These are phyloP conservation scores for Annona squamosa DNA, from an alignment of 164 flowering plant species.

Conservation along the genomic window DNA sequence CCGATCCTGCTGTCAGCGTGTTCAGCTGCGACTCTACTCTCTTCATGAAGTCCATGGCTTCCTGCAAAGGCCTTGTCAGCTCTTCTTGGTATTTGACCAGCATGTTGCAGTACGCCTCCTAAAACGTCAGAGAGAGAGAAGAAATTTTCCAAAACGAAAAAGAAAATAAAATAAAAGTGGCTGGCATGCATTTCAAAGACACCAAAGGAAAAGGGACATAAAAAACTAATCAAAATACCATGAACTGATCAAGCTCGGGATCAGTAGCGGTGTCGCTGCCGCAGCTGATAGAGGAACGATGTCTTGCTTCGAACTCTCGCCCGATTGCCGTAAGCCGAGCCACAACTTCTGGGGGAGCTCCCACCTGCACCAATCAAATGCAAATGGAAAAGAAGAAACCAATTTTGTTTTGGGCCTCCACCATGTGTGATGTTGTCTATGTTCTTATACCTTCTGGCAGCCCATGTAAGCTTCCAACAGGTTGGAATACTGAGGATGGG, in stretches of 20 bases:
- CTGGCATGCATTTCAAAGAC: background rate
- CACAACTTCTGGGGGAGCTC: slow-evolving; percentile 86
- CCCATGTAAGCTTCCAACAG: slow-evolving; percentile 87
- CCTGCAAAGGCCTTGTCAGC: slow-evolving; percentile 82
- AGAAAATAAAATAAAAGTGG: background rate
- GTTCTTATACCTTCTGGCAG: slow-evolving; percentile 69
- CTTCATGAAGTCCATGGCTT: slow-evolving; percentile 94
- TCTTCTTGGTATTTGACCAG: slow-evolving; percentile 88
- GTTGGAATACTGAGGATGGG: slow-evolving; percentile 84
- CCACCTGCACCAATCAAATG: slow-evolving; percentile 40
- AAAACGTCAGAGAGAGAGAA: background rate
- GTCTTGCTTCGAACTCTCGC: slow-evolving; percentile 62
- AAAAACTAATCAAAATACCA: slow-evolving; percentile 39
- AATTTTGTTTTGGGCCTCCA: background rate
- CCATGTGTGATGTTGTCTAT: background rate
- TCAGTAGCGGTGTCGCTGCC: slow-evolving; percentile 41
- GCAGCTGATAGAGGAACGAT: slow-evolving; percentile 35
- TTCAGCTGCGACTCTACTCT: slow-evolving; percentile 81
- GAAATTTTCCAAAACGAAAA: background rate
- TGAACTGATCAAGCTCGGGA: slow-evolving; percentile 95
- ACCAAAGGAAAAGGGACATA: background rate
- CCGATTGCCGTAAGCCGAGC: slow-evolving; percentile 53
- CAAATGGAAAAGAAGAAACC: background rate
- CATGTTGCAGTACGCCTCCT: slow-evolving; percentile 96
- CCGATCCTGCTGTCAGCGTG: slow-evolving; percentile 39